Evolutionary conservation across 2,329 filamentous ascomycete genomes (phyloP), one percentile per base, ranked within the genome.

Genomic region (Botryotinia convoluta): DNA sequence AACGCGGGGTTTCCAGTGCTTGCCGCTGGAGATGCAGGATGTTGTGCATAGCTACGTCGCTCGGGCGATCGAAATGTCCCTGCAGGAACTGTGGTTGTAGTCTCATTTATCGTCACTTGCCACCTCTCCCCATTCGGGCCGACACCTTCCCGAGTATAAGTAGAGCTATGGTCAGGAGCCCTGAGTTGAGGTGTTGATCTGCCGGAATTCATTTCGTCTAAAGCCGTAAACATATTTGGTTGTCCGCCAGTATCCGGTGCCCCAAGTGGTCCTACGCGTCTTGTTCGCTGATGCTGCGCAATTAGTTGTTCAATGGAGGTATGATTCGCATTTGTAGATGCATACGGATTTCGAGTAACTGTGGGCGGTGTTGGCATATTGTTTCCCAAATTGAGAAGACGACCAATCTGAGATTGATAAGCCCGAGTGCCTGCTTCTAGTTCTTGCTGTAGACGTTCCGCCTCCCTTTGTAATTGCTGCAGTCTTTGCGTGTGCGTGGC

Each of bases 81-180:
- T 62, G 76, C 67, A 26, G 77, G 79, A 69, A 78, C 37, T 63
- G 77, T 77, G 20, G 78, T 77, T 32, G 77, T 80, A 3, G 83
- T 82, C 74, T 87, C 85, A 77, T 87, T 87, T 71, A 86, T 82
- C 4, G 85, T 87, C 71, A 88, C 82, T 60, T 85, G 85, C 84
- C 85, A 87, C 72, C 85, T 82, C 73, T 86, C 83, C 26, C 87
- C 87, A 75, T 88, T 86, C 16, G 86, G 84, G 0, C 84, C 84
- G 45, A 85, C 77, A 14, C 84, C 83, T 78, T 88, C 86, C 45
- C 85, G 85, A 14, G 85, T 83, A 32, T 87, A 82, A 16, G 83
- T 85, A 35, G 84, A 82, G 14, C 82, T 82, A 42, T 79, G 75
- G 68, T 83, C 82, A 26, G 82, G 80, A 60, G 81, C 75, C 74